Evolutionary conservation across 2,329 filamentous ascomycete genomes (phyloP).

Genomic region (Didymellaceae sp.): DNA sequence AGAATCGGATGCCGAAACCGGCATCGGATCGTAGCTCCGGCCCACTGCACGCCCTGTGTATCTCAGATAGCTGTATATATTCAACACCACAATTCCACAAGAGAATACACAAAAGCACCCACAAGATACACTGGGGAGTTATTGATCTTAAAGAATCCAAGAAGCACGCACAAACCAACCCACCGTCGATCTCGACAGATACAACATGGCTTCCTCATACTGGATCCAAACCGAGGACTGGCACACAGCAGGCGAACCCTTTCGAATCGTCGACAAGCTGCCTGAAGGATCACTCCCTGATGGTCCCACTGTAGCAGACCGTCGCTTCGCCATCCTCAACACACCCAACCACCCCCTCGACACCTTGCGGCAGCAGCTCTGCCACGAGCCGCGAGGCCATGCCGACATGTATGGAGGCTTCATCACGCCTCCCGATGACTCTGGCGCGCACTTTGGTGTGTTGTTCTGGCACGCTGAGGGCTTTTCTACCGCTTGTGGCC

Average conservation of each 20-base stretch:
- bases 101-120: too few relatives aligned
- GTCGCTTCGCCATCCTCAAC: slow-evolving; percentile 6
- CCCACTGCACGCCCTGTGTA: neutral
- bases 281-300: slow-evolving; percentile 3
- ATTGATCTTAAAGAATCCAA: too few relatives aligned
- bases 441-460: slow-evolving; percentile 58
- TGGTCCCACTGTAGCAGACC: slow-evolving; percentile 10
- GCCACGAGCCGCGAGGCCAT: slow-evolving; percentile 56
- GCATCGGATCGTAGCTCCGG: neutral
- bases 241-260: slow-evolving; percentile 20
- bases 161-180: neutral
- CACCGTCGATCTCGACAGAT: neutral
- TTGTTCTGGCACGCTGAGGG: slow-evolving; percentile 58
- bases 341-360: slow-evolving; percentile 9
- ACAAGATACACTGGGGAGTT: too few relatives aligned
- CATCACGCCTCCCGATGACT: slow-evolving; percentile 47
- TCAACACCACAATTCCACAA: too few relatives aligned
- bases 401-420: slow-evolving; percentile 61
- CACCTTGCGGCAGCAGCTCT: slow-evolving; percentile 11
- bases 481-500: slow-evolving; percentile 60
- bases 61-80: neutral
- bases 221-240: slow-evolving; percentile 19
- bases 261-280: slow-evolving; percentile 13
- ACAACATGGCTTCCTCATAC: slow-evolving; percentile 1
- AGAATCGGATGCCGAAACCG: slow-evolving; percentile 1